Evolutionary conservation across 768 basidiomycete species (phyloP), one percentile per base, ranked within the genome.

Genomic region (Leccinum imitatum): DNA sequence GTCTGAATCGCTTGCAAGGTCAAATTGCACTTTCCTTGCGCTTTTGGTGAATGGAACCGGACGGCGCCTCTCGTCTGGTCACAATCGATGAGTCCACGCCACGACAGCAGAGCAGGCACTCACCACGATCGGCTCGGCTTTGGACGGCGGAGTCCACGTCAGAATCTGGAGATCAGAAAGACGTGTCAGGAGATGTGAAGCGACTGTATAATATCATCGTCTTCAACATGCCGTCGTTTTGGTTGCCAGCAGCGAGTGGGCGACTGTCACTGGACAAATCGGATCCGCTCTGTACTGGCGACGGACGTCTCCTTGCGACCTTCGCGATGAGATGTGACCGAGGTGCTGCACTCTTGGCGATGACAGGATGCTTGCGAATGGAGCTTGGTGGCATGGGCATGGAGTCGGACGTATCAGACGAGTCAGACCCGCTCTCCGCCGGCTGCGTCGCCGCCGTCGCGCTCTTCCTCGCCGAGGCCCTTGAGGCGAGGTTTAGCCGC

Each of bases 11-110:
- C 56, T 35, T 44, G 11, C 35, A 14, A 46, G n/a, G 27, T 60
- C 59, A 25, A 71, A 71, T 9, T 33, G 54, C 15, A 72, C 69
- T 19, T 41, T 61, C 50, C 50, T 64, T 17, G 61, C n/a, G 35
- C 50, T 37, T 17, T 57, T 65, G 19, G 54, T 2, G 23, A 27
- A 37, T 7, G 23, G 23, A 23, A 10, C 27, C 7, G 56, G 39
- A 31, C 58, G 51, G 52, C 33, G 54, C 31, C 17, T 59, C 27
- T 10, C 57, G 53, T 37, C 68, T 67, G 19, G 37, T 23, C 27
- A 11, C 39, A 50, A 57, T 53, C 21, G 19, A 15, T 44, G 8
- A 56, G 9, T 35, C n/a, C 33, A 17, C 39, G 15, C n/a, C 50
- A 44, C 35, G 25, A 50, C 50, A 30, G 30, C 4, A 4, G 30